Evolutionary conservation across 2,329 filamentous ascomycete genomes (phyloP).

Genomic region (Aspergillus oerlinghausenensis): DNA sequence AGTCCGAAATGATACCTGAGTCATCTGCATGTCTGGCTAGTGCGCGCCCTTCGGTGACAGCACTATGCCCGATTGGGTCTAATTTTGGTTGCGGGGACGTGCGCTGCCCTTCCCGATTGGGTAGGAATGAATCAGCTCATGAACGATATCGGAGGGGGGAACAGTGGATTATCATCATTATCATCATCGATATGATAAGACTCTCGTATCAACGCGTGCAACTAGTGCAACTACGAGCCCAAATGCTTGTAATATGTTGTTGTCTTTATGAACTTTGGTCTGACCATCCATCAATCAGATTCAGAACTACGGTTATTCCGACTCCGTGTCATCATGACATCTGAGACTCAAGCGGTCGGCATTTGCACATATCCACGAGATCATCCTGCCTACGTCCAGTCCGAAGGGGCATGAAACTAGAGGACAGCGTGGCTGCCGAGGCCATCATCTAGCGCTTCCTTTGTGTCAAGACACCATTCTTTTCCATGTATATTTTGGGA

Average conservation of each 20-base stretch:
- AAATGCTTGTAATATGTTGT: background rate
- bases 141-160: background rate
- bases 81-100: constrained; percentile 2
- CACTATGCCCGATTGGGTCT: constrained; percentile 20
- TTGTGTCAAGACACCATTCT: too few species aligned
- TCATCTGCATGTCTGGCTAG: constrained; percentile 5
- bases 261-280: too few species aligned
- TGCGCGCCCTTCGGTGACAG: constrained; percentile 30
- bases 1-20: constrained; percentile 8
- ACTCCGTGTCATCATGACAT: too few species aligned
- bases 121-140: constrained; percentile 10
- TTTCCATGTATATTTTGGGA: too few species aligned
- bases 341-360: too few species aligned
- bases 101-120: constrained; percentile 1
- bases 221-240: background rate
- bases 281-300: too few species aligned
- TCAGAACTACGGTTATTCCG: too few species aligned
- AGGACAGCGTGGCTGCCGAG: too few species aligned
- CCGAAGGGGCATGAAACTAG: too few species aligned
- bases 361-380: too few species aligned
- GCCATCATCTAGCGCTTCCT: too few species aligned
- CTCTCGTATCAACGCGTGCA: background rate
- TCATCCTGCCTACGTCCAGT: too few species aligned
- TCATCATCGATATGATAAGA: background rate
- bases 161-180: background rate